Evolutionary conservation across 352 stramenopile species (phyloP).

Genomic region (Phytophthora aleatoria): DNA sequence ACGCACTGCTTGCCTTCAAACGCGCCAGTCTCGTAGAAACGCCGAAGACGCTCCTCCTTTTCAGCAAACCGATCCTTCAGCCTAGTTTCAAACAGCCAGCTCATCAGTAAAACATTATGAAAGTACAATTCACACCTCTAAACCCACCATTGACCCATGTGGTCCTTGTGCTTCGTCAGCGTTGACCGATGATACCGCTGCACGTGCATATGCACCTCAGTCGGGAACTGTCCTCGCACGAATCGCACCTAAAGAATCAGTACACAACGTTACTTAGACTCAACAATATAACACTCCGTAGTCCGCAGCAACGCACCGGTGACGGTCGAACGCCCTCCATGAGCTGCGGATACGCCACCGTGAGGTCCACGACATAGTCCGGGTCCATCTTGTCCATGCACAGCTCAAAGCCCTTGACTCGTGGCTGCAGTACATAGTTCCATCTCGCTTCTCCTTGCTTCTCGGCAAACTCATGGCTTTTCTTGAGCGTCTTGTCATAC

Average conservation of each 20-base stretch:
- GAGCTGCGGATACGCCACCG: slow-evolving; percentile 79
- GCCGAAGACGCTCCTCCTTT: slow-evolving; percentile 69
- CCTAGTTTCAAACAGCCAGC: slow-evolving; percentile 21
- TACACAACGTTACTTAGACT: neutral
- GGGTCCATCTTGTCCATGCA: slow-evolving; percentile 70
- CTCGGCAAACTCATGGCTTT: slow-evolving; percentile 63
- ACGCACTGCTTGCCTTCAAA: slow-evolving; percentile 49
- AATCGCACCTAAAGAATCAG: slow-evolving; percentile 51
- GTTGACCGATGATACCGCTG: slow-evolving; percentile 54
- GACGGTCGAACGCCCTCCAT: slow-evolving; percentile 69
- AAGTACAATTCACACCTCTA: neutral
- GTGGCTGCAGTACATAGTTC: slow-evolving; percentile 74
- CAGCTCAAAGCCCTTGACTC: slow-evolving; percentile 70
- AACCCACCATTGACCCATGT: slow-evolving; percentile 60
- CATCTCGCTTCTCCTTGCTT: slow-evolving; percentile 48
- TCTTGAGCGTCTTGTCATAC: slow-evolving; percentile 68
- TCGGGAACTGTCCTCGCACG: slow-evolving; percentile 64
- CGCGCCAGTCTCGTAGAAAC: slow-evolving; percentile 65
- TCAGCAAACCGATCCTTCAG: slow-evolving; percentile 70
- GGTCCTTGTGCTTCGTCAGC: slow-evolving; percentile 45
- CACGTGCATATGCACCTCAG: slow-evolving; percentile 77
- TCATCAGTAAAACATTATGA: neutral
- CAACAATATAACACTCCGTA: neutral
- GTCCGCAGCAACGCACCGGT: slow-evolving; percentile 33
- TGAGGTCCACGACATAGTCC: slow-evolving; percentile 75